Evolutionary conservation across 2,329 filamentous ascomycete genomes (phyloP).

Genomic region (Cladorrhinum sp.): DNA sequence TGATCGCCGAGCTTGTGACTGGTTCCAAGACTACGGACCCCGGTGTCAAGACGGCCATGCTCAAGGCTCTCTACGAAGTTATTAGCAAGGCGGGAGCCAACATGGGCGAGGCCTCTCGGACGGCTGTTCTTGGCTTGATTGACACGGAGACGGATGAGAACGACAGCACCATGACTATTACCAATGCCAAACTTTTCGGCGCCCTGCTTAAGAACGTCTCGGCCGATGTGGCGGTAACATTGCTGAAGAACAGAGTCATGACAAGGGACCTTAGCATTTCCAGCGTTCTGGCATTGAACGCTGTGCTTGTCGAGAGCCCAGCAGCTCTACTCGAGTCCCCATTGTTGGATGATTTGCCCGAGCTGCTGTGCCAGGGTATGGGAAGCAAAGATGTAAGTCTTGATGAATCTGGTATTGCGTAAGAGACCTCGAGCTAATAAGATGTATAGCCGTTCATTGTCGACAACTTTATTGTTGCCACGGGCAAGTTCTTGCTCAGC

Average conservation of each 20-base stretch:
- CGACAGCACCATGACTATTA: slow-evolving; percentile 78
- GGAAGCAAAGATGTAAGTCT: slow-evolving; percentile 67
- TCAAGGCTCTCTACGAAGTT: slow-evolving; percentile 94
- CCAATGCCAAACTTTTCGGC: slow-evolving; percentile 84
- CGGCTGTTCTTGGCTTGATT: slow-evolving; percentile 82
- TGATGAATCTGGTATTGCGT: neutral
- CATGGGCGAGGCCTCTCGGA: slow-evolving; percentile 88
- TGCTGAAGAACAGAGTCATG: slow-evolving; percentile 72
- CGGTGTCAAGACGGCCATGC: slow-evolving; percentile 91
- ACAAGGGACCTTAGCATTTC: slow-evolving; percentile 71
- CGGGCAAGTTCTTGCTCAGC: slow-evolving; percentile 82
- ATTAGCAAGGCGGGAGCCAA: slow-evolving; percentile 90
- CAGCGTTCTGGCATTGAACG: slow-evolving; percentile 83
- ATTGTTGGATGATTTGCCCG: slow-evolving; percentile 70
- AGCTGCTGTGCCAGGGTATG: slow-evolving; percentile 78
- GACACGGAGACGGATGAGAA: slow-evolving; percentile 76
- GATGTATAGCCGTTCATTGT: slow-evolving; percentile 67
- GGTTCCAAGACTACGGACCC: slow-evolving; percentile 86
- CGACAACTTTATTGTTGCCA: slow-evolving; percentile 83
- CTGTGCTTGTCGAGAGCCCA: slow-evolving; percentile 78
- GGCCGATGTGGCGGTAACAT: slow-evolving; percentile 58
- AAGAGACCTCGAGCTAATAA: slow-evolving; percentile 22
- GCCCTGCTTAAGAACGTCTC: slow-evolving; percentile 86
- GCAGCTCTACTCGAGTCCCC: slow-evolving; percentile 61
- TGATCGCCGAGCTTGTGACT: slow-evolving; percentile 89